Percentiles rank a stretch among this genome's conserved stretches.
Conservation (phyloP, 2,329 filamentous ascomycete species). For the Colletotrichum paranaense region DNA sequence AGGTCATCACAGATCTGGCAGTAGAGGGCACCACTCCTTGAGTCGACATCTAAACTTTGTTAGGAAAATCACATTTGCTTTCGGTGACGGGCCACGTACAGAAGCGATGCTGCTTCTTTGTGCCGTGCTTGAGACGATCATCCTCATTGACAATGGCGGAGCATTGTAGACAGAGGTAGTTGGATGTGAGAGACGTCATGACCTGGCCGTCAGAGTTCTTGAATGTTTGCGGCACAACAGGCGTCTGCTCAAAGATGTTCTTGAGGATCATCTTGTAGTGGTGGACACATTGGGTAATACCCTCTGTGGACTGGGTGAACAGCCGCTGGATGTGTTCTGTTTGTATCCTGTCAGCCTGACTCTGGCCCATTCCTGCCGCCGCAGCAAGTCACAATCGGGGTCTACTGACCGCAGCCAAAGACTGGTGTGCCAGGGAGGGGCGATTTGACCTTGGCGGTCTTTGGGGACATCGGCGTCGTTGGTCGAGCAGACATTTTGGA, state of each 20-base stretch:
- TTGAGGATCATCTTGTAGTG: slow-evolving; percentile 80
- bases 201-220: slow-evolving; percentile 67
- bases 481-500: slow-evolving; percentile 57
- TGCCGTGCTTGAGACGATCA: slow-evolving; percentile 74
- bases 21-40: slow-evolving; percentile 78
- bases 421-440: slow-evolving; percentile 68
- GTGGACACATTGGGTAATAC: slow-evolving; percentile 75
- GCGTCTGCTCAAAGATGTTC: slow-evolving; percentile 75
- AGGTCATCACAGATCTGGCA: slow-evolving; percentile 87
- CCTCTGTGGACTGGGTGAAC: slow-evolving; percentile 69
- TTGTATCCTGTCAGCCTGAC: slow-evolving; percentile 16
- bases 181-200: slow-evolving; percentile 72
- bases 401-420: slow-evolving; percentile 72
- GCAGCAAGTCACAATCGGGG: slow-evolving; percentile 13
- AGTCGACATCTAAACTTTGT: slow-evolving; percentile 75
- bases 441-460: slow-evolving; percentile 69
- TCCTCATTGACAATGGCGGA: slow-evolving; percentile 75
- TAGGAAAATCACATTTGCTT: slow-evolving; percentile 35
- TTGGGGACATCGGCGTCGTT: slow-evolving; percentile 64
- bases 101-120: slow-evolving; percentile 77
- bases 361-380: slow-evolving; percentile 29
- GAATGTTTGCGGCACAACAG: slow-evolving; percentile 73
- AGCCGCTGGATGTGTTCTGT: slow-evolving; percentile 79
- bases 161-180: slow-evolving; percentile 81
- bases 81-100: slow-evolving; percentile 61